Base-by-base conservation (phyloP, 139 green algal species). In the Coccomyxa sp. region DNA sequence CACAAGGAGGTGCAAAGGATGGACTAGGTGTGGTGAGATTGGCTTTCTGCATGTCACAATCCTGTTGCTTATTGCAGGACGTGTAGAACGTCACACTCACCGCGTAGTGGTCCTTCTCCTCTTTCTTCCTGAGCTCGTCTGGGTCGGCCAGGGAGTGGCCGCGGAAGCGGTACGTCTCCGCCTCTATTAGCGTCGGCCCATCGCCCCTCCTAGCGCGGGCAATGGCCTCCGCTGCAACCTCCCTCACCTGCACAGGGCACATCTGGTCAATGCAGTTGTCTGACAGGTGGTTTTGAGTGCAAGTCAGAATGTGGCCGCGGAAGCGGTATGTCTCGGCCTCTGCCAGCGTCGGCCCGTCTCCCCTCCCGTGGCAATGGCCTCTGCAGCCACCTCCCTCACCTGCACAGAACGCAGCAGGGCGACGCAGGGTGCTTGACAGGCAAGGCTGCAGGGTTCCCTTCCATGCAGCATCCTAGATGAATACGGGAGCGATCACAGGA, bases 291-390 rank as follows among this genome's bases (percentile, higher is more conserved):
- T n/a, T n/a, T n/a, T n/a, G n/a, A n/a, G n/a, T n/a, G n/a, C n/a
- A n/a, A n/a, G 96, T 96, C 78, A 99, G 88, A 14, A 95, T 98
- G 89, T 99, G 96, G 78, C 96, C 96, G 55, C 95, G 86, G 94
- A 97, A 99, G 76, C 96, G 91, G 92, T 99, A 99, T 0, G 96
- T 99, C 88, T 99, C 93, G 0, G 84, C 90, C 91, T 99, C 96
- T 74, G 99, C 98, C 38, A 99, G 89, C 0, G 96, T 99, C 74
- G 96, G 96, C 33, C 96, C 96, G n/a, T 97, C 95, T 50, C 96
- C 96, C 40, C 88, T 82, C 33, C 96, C 88, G 1, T 87, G 54
- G 83, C 93, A 37, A 99, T 89, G 4, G 96, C 96, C 81, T 98
- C 93, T 82, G 88, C 73, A 8, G 94, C 95, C 37, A 95, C 95